These are phyloP conservation scores for Allium fistulosum DNA, from an alignment of 106 monocot species.

Conservation along the genomic window DNA sequence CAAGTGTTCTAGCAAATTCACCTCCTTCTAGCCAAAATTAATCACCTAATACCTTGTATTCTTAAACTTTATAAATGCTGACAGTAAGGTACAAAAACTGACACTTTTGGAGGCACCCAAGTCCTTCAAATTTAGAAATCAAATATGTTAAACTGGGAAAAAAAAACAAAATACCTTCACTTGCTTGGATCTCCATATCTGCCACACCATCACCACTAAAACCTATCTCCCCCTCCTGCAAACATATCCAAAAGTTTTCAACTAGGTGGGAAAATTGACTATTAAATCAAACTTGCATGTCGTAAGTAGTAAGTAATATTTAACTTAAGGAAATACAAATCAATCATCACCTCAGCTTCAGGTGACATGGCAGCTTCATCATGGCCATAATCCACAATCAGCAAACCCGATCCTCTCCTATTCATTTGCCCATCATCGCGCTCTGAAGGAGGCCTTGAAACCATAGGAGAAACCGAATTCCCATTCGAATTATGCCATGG, in stretches of 20 bases:
- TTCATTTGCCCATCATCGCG: conserved; percentile 5
- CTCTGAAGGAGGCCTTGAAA: conserved; percentile 9
- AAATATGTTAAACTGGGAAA: background rate
- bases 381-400: conserved; percentile 85
- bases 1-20: too few relatives aligned
- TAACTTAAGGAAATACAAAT: too few relatives aligned
- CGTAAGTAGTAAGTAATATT: too few relatives aligned
- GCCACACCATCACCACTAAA: conserved; percentile 16
- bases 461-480: conserved; percentile 11
- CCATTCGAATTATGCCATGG: conserved; percentile 11
- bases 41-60: too few relatives aligned
- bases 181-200: conserved; percentile 19
- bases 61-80: too few relatives aligned
- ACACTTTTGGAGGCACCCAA: too few relatives aligned
- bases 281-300: background rate
- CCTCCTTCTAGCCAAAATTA: too few relatives aligned
- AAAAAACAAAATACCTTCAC: conserved; percentile 27
- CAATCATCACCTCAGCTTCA: conserved; percentile 45
- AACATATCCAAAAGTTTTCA: background rate
- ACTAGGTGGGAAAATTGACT: background rate
- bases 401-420: conserved; percentile 25
- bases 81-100: too few relatives aligned
- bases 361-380: conserved; percentile 90
- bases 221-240: conserved; percentile 31
- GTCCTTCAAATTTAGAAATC: too few relatives aligned